Percentiles rank a stretch among this genome's conserved stretches.
These are phyloP conservation scores for Saccharomyces mikatae DNA, from an alignment of 805 yeast genomes.

Conservation along the genomic window DNA sequence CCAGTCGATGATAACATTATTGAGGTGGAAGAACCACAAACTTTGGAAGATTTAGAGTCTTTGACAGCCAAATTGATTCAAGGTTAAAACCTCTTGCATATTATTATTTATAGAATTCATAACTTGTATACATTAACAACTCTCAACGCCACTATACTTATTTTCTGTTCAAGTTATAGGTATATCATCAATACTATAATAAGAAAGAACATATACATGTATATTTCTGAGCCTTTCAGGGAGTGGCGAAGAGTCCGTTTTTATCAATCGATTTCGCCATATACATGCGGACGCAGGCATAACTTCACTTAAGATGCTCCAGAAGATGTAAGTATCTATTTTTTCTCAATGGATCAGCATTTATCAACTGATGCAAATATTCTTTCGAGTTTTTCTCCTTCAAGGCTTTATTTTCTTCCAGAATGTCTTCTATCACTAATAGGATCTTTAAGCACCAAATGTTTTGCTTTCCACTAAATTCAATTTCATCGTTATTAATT, in stretches of 20 bases:
- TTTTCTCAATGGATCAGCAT: conserved; percentile 57
- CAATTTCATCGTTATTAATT: conserved; percentile 64
- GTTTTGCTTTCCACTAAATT: conserved; percentile 54
- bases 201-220: background rate
- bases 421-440: conserved; percentile 37
- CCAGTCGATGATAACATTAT: conserved; percentile 36
- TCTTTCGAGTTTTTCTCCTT: conserved; percentile 14
- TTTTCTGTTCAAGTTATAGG: background rate
- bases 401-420: conserved; percentile 26
- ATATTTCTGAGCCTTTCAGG: background rate
- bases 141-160: background rate
- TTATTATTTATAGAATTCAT: background rate
- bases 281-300: background rate
- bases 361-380: conserved; percentile 36
- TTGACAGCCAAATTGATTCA: conserved; percentile 48
- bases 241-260: background rate
- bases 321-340: conserved; percentile 46
- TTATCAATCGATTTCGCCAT: background rate
- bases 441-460: conserved; percentile 69
- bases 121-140: conserved; percentile 1
- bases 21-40: conserved; percentile 82
- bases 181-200: background rate
- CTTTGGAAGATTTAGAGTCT: conserved; percentile 90
- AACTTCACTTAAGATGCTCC: conserved; percentile 2
- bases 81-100: conserved; percentile 7